phyloP scores from a whole-genome alignment of 768 basidiomycete species.

The Pulveroboletus ravenelii region DNA sequence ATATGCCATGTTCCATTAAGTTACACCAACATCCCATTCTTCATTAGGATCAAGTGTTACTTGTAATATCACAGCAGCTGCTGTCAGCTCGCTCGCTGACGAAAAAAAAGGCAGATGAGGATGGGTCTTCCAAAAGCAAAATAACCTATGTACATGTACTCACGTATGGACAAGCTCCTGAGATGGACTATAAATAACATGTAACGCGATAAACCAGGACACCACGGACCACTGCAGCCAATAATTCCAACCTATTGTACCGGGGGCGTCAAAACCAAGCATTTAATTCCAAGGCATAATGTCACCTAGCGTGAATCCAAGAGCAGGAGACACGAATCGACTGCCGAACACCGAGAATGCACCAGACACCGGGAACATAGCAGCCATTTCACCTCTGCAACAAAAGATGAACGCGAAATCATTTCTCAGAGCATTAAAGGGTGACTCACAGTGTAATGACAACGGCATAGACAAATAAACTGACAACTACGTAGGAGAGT shows the following conservation, averaged over 20 bases:
- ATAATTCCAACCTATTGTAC: conserved; percentile 48
- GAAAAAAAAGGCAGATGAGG: conserved; percentile 10
- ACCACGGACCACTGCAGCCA: conserved; percentile 44
- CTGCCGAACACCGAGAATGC: conserved; percentile 55
- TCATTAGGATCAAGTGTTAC: conserved; percentile 15
- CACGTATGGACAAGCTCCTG: conserved; percentile 39
- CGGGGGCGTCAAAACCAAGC: not conserved
- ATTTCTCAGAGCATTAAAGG: not conserved
- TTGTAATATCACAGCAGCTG: conserved; percentile 50
- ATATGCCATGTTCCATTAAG: not conserved
- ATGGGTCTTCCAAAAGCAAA: not conserved
- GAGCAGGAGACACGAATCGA: conserved; percentile 55
- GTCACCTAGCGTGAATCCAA: conserved; percentile 54
- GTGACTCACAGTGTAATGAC: conserved; percentile 50
- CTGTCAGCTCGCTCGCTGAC: conserved; percentile 54
- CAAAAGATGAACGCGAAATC: not conserved
- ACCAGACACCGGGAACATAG: conserved; percentile 58
- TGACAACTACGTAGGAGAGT: conserved; percentile 55
- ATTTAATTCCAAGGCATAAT: not conserved
- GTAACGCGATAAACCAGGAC: not conserved
- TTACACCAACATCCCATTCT: not conserved
- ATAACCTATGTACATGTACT: conserved; percentile 5
- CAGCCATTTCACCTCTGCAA: conserved; percentile 58
- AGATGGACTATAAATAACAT: not conserved
- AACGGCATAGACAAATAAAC: conserved; percentile 55